These are phyloP conservation scores for Karstenula rhodostoma DNA, from an alignment of 2,329 filamentous ascomycete species.

Conservation along the genomic window DNA sequence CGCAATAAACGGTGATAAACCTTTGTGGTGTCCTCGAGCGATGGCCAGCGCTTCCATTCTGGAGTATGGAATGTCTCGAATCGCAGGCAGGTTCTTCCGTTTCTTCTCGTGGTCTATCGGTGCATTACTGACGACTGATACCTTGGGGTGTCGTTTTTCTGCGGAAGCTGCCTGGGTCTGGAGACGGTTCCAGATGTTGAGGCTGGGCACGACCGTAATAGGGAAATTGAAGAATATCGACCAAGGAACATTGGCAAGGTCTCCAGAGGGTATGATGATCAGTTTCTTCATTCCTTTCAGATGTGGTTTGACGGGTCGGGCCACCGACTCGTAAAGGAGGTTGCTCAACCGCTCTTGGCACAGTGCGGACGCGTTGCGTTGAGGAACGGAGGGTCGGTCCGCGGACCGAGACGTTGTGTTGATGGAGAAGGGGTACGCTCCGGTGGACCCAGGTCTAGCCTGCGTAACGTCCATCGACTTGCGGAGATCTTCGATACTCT, in stretches of 20 bases:
- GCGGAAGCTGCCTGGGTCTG: slow-evolving; percentile 5
- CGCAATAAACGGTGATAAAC: slow-evolving; percentile 14
- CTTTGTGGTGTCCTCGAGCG: slow-evolving; percentile 11
- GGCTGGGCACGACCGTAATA: slow-evolving; percentile 18
- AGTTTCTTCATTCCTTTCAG: slow-evolving; percentile 11
- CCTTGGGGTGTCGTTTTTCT: slow-evolving; percentile 3
- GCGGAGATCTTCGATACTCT: slow-evolving; percentile 14
- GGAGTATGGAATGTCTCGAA: slow-evolving; percentile 20
- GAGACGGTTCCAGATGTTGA: slow-evolving; percentile 20
- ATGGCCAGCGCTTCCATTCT: slow-evolving; percentile 21
- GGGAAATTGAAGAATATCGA: slow-evolving; percentile 19
- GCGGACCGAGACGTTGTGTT: neutral
- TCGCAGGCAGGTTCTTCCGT: slow-evolving; percentile 5
- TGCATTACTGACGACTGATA: slow-evolving; percentile 19
- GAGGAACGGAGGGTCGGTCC: neutral
- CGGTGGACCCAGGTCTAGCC: neutral
- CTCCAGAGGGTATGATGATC: slow-evolving; percentile 20
- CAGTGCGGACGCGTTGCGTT: slow-evolving; percentile 5
- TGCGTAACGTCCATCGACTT: slow-evolving; percentile 1
- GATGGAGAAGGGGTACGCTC: neutral
- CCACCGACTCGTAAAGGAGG: slow-evolving; percentile 7
- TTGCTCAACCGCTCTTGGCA: slow-evolving; percentile 3
- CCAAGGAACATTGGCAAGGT: slow-evolving; percentile 23
- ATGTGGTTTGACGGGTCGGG: slow-evolving; percentile 7
- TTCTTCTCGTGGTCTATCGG: slow-evolving; percentile 13